These are phyloP conservation scores for Setaria viridis DNA, from an alignment of 202 grass and related monocot species.

Conservation along the genomic window DNA sequence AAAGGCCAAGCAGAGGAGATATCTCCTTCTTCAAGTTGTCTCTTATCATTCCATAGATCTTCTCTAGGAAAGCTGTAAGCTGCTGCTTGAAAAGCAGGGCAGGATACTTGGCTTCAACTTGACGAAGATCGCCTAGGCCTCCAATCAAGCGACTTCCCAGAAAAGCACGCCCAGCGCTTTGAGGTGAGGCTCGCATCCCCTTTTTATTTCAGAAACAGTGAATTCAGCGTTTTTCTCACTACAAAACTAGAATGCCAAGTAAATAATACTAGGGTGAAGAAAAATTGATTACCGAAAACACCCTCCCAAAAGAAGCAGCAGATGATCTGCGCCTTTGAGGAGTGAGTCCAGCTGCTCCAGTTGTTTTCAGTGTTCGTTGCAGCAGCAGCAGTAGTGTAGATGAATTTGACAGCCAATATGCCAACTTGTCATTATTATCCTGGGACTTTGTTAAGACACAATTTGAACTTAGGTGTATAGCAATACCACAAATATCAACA, in stretches of 20 bases:
- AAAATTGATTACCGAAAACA: constrained; percentile 78
- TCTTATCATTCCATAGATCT: constrained; percentile 98
- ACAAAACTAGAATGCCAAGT: constrained; percentile 35
- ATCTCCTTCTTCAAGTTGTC: constrained; percentile 99
- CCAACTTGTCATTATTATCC: constrained; percentile 82
- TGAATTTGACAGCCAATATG: constrained; percentile 99
- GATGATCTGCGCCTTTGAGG: constrained; percentile 93
- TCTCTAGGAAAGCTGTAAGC: constrained; percentile 97
- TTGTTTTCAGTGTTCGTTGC: constrained; percentile 96
- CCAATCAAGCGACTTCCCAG: constrained; percentile 73
- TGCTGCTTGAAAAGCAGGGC: constrained; percentile 99
- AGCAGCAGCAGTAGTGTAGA: constrained; percentile 92
- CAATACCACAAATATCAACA: constrained; percentile 29
- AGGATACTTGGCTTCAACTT: constrained; percentile 99
- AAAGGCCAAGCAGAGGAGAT: constrained; percentile 93
- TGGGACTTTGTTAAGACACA: constrained; percentile 62
- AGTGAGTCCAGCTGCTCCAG: constrained; percentile 74
- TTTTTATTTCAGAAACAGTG: constrained; percentile 57
- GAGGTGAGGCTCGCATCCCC: constrained; percentile 90
- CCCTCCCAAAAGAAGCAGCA: constrained; percentile 83
- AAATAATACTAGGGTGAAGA: constrained; percentile 30
- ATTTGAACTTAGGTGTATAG: constrained; percentile 45
- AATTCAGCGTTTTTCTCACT: constrained; percentile 37
- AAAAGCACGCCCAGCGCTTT: constrained; percentile 80
- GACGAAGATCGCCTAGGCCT: constrained; percentile 81